phyloP scores from a whole-genome alignment of 2,329 filamentous ascomycete species.

The Exophiala spinifera region DNA sequence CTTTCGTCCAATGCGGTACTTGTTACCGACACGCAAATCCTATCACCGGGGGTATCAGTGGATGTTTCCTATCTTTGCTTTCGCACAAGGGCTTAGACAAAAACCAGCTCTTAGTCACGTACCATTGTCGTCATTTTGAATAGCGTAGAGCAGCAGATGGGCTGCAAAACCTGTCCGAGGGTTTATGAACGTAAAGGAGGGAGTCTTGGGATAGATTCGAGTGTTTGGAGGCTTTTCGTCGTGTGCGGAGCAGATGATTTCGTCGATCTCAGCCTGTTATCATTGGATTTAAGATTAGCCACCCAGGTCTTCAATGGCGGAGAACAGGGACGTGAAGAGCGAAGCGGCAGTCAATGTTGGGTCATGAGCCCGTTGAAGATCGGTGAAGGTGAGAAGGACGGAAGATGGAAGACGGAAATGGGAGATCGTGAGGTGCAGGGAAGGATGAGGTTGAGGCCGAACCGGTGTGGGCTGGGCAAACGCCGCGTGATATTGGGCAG shows the following conservation, averaged over 20 bases:
- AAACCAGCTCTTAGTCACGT: constrained; percentile 31
- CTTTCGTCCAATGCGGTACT: constrained; percentile 99
- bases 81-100: not conserved
- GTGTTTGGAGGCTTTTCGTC: too few relatives aligned
- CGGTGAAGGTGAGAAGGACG: not conserved
- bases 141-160: constrained; percentile 9
- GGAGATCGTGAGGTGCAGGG: not conserved
- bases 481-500: constrained; percentile 3
- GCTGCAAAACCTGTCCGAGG: constrained; percentile 4
- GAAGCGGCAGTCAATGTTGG: not conserved
- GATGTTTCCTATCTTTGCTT: not conserved
- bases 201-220: not conserved
- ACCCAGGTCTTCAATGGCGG: constrained; percentile 5
- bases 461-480: constrained; percentile 15
- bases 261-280: constrained; percentile 26
- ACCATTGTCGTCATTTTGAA: constrained; percentile 63
- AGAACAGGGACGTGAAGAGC: not conserved
- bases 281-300: constrained; percentile 7
- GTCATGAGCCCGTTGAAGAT: not conserved
- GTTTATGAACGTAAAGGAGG: not conserved
- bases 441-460: constrained; percentile 4
- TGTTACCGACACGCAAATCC: constrained; percentile 99
- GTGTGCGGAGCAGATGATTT: constrained; percentile 4
- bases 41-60: constrained; percentile 40
- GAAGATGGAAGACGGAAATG: not conserved